These are phyloP conservation scores for Cornus suecica DNA, from an alignment of 148 eudicot genomes.

Conservation along the genomic window DNA sequence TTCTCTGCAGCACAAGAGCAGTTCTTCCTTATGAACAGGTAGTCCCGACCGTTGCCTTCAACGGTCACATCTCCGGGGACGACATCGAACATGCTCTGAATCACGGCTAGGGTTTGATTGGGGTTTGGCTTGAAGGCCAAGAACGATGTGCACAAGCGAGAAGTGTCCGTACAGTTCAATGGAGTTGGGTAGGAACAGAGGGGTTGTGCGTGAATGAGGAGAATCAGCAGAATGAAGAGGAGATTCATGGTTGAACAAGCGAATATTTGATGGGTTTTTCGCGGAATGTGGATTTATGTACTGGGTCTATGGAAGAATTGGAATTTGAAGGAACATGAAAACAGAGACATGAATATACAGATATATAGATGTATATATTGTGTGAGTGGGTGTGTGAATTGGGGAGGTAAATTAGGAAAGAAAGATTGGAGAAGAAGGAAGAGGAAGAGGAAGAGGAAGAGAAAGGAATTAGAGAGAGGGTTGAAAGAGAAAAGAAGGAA, in stretches of 20 bases:
- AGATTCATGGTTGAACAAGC: slow-evolving; percentile 7
- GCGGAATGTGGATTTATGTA: not conserved
- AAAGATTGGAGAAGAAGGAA: not conserved
- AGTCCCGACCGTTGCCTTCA: slow-evolving; percentile 52
- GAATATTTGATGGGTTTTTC: not conserved
- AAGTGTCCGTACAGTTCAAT: slow-evolving; percentile 69
- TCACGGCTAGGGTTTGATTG: slow-evolving; percentile 46
- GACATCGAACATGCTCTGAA: slow-evolving; percentile 88
- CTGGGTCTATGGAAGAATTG: not conserved
- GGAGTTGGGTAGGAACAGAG: slow-evolving; percentile 38
- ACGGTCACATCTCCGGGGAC: slow-evolving; percentile 56
- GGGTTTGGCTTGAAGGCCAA: slow-evolving; percentile 58
- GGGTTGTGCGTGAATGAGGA: slow-evolving; percentile 8
- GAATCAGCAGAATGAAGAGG: slow-evolving; percentile 2
- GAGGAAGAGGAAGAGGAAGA: not conserved
- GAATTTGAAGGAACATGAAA: not conserved
- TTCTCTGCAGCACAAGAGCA: slow-evolving; percentile 63
- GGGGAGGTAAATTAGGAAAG: not conserved
- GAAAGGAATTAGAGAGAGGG: not conserved
- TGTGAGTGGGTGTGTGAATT: not conserved
- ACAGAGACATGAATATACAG: not conserved
- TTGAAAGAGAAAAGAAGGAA: not conserved
- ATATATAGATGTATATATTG: too few species aligned
- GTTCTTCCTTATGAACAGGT: slow-evolving; percentile 67
- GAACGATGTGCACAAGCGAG: slow-evolving; percentile 73